Evolutionary conservation across 2,329 filamentous ascomycete species (phyloP), one percentile per base, ranked within the genome.

Genomic region (Myrmaecium sp.): DNA sequence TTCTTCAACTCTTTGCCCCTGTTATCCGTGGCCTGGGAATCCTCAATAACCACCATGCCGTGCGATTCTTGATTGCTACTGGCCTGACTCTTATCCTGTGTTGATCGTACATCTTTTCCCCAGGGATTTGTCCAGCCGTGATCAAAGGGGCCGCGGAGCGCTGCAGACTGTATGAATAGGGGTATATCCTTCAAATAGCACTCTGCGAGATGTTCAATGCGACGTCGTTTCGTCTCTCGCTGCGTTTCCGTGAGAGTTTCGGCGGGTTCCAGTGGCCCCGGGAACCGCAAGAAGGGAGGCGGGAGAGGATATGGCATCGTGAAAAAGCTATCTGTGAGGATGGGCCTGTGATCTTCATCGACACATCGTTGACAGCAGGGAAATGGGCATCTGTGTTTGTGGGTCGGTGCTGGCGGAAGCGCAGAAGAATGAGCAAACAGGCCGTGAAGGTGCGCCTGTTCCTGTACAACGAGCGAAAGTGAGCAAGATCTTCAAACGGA

Each of bases 101-200:
- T n/a, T n/a, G n/a, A n/a, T n/a, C n/a, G n/a, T n/a, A n/a, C n/a
- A n/a, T n/a, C n/a, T n/a, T n/a, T n/a, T n/a, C n/a, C n/a, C 49
- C 49, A 55, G 12, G 51, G 50, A 25, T 53, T 54, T 25, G 39
- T 38, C 48, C 49, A 53, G 18, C 33, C 32, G 5, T 40, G 27
- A 14, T 44, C 57, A 35, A 79, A 75, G 0, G 74, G 75, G 0
- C 74, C 75, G 32, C 52, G 60, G 3, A 80, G 52, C 5, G 52
- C 48, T 5, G 74, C 65, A 8, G 75, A 74, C 3, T 72, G 44
- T 3, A 83, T 55, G 14, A 64, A 40, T 0, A 74, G 61, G 2
- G 58, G 42, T 16, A 58, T 51, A 1, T 74, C 75, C 5, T 57
- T 49, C 19, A 78, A 50, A 37, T 65, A 79, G 17, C 60, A 57